phyloP scores from a whole-genome alignment of 371 early-diverging fungal genomes.

The Chytridium lagenaria region DNA sequence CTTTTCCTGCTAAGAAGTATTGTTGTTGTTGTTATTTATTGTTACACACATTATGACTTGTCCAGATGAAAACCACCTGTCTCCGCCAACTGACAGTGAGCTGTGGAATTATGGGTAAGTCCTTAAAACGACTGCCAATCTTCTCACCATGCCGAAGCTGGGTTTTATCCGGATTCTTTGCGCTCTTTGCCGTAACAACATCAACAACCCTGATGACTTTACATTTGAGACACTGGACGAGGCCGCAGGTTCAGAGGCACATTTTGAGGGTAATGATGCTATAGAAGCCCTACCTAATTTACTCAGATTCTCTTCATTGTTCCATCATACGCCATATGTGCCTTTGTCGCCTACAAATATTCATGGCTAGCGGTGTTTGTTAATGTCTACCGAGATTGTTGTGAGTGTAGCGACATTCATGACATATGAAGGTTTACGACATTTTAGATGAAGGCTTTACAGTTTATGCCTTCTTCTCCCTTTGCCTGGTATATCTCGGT shows the following conservation, averaged over 20 bases:
- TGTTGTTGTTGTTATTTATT: too few relatives aligned
- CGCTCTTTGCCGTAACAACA: conserved; percentile 25
- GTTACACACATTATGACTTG: too few relatives aligned
- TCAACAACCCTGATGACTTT: conserved; percentile 24
- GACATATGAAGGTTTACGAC: neutral
- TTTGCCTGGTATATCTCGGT: conserved; percentile 47
- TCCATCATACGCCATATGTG: conserved; percentile 43
- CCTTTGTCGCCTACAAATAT: conserved; percentile 40
- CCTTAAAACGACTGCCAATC: too few relatives aligned
- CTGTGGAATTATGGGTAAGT: too few relatives aligned
- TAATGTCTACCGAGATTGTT: conserved; percentile 40
- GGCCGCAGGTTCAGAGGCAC: conserved; percentile 40
- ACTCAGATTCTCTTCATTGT: conserved; percentile 49
- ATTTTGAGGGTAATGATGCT: conserved; percentile 34
- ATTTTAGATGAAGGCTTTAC: conserved; percentile 53
- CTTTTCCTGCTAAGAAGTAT: too few relatives aligned
- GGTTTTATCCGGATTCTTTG: conserved; percentile 36
- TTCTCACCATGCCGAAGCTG: too few relatives aligned
- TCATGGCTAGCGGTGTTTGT: conserved; percentile 31
- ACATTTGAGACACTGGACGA: conserved; percentile 41
- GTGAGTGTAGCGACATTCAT: too few relatives aligned
- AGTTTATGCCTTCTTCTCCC: conserved; percentile 46
- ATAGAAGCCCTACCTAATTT: neutral
- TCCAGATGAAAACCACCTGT: too few relatives aligned
- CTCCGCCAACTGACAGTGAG: too few relatives aligned